Evolutionary conservation across 2,329 filamentous ascomycete species (phyloP).

Genomic region (Ilyonectria sp.): DNA sequence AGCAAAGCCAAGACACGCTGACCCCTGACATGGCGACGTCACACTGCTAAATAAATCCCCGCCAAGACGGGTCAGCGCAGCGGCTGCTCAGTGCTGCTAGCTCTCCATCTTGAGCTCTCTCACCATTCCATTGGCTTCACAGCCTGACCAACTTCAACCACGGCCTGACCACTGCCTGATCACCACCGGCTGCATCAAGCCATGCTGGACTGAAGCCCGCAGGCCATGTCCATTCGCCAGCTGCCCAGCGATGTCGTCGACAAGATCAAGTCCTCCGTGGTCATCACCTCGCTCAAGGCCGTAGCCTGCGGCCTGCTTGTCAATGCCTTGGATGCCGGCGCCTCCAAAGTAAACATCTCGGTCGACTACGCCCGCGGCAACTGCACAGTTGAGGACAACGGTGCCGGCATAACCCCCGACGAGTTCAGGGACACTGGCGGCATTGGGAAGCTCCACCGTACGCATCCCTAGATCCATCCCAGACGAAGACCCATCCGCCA

Average conservation of each 20-base stretch:
- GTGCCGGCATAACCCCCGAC: constrained; percentile 78
- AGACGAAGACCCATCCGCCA: background rate
- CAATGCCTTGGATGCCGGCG: constrained; percentile 87
- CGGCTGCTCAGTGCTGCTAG: background rate
- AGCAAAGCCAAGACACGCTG: constrained; percentile 19
- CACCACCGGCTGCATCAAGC: background rate
- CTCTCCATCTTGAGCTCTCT: background rate
- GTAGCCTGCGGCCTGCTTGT: constrained; percentile 81
- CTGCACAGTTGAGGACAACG: constrained; percentile 89
- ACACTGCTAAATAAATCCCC: constrained; percentile 41
- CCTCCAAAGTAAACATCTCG: constrained; percentile 77
- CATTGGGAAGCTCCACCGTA: constrained; percentile 81
- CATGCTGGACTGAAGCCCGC: background rate
- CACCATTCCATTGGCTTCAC: background rate
- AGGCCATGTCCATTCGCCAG: constrained; percentile 74
- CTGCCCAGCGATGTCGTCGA: constrained; percentile 80
- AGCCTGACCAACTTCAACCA: background rate
- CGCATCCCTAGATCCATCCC: constrained; percentile 49
- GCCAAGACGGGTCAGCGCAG: constrained; percentile 20
- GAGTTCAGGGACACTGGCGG: constrained; percentile 83
- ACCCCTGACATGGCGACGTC: constrained; percentile 42
- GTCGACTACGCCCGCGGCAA: constrained; percentile 83
- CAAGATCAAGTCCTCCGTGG: constrained; percentile 88
- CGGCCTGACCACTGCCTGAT: background rate
- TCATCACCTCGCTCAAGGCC: constrained; percentile 80